Evolutionary conservation across 805 yeast species (phyloP), one percentile per base, ranked within the genome.

Genomic region (Schwanniomyces pseudopolymorphus): DNA sequence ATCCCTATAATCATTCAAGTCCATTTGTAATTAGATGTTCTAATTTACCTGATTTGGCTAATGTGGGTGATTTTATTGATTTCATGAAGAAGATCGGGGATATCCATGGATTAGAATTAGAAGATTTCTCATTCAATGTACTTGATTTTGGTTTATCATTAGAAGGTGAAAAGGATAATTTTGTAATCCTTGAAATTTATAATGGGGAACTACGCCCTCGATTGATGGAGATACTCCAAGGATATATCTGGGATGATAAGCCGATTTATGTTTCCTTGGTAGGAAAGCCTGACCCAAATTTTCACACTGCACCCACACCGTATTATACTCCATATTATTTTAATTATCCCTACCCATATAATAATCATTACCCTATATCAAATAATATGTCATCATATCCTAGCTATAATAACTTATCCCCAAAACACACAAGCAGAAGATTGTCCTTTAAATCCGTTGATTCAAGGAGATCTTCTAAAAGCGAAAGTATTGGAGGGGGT

Each of bases 211-310:
- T 47, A n/a, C 17, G 33, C 11, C 9, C 11, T 21, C 42, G 39
- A 22, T 45, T 59, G 13, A 36, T 55, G 6, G 57, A 53, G 3
- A 44, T 38, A 2, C 48, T 64, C 42, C 53, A 64, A 42, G 67
- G 66, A 2, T 60, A 53, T 46, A 60, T 59, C 43, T 65, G 67
- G 66, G 20, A 47, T 16, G 50, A 47, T 4, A 46, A 48, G 21
- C 47, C 47, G 2, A 46, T 64, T 36, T 55, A 56, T 9, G 61
- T 50, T 16, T 40, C 45, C 16, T 25, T 57, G n/a, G 26, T 47
- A 10, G 42, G 38, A 39, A 17, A 6, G 25, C 25, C 43, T 9
- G 22, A 25, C 28, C 19, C 35, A 6, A 22, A 13, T 20, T 9
- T 11, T 36, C 16, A 14, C 14, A 25, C 28, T n/a, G n/a, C 27